Percentiles rank a stretch among this genome's conserved stretches.
Evolutionary conservation across 139 green algal species (phyloP).

Genomic region (Nannochloris sp.): DNA sequence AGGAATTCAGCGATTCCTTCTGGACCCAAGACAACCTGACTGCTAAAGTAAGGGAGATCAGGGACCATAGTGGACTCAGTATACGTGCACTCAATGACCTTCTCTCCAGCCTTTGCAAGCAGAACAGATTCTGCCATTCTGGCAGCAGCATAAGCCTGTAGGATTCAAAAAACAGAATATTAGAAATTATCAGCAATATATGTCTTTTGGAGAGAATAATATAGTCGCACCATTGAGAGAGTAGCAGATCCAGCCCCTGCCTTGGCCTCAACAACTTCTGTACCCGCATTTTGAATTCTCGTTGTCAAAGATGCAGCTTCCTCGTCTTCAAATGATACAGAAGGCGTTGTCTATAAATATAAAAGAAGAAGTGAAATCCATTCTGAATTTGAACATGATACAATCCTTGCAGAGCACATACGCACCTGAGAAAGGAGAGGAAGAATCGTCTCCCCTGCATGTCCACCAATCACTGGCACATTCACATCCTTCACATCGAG

Average conservation of each 20-base stretch:
- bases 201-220: slow-evolving; percentile 1
- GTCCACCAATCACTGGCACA: slow-evolving; percentile 93
- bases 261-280: slow-evolving; percentile 86
- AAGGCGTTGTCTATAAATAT: slow-evolving; percentile 56
- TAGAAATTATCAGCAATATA: slow-evolving; percentile 5
- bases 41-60: slow-evolving; percentile 61
- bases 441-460: slow-evolving; percentile 96
- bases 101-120: slow-evolving; percentile 61
- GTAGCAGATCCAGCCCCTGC: slow-evolving; percentile 70
- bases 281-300: slow-evolving; percentile 79
- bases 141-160: slow-evolving; percentile 66
- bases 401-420: background rate
- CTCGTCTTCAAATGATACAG: slow-evolving; percentile 67
- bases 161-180: background rate
- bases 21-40: slow-evolving; percentile 59
- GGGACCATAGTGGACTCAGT: slow-evolving; percentile 37
- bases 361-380: slow-evolving; percentile 3
- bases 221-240: slow-evolving; percentile 62
- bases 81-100: slow-evolving; percentile 67
- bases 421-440: slow-evolving; percentile 84
- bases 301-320: slow-evolving; percentile 75
- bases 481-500: slow-evolving; percentile 67
- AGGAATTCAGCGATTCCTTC: slow-evolving; percentile 70
- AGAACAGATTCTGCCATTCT: slow-evolving; percentile 73
- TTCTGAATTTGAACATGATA: background rate